Conservation (phyloP, 1,284 basidiomycete species). For the Grifola frondosa region DNA sequence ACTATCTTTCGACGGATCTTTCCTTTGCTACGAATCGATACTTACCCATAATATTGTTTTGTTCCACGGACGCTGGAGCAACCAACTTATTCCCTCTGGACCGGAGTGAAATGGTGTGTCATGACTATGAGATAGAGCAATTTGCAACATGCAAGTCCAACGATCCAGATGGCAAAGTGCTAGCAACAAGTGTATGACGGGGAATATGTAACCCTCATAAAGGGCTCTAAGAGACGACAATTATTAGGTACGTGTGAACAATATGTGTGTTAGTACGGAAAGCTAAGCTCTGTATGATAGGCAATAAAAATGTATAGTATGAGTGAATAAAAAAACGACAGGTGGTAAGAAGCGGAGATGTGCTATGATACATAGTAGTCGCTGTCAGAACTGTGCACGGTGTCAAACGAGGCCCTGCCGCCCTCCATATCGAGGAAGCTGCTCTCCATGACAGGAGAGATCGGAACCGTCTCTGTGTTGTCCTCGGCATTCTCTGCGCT, state of each 20-base stretch:
- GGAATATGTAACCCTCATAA: too few species aligned
- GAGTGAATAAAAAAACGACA: conserved; percentile 5
- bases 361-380: conserved; percentile 26
- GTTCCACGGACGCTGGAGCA: too few species aligned
- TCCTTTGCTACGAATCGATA: background rate
- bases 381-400: conserved; percentile 42
- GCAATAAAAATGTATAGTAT: conserved; percentile 30
- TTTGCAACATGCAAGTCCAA: too few species aligned
- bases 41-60: too few species aligned
- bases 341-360: conserved; percentile 8
- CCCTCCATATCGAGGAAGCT: conserved; percentile 67
- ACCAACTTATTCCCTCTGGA: too few species aligned
- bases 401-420: conserved; percentile 62
- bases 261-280: too few species aligned
- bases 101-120: too few species aligned
- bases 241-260: too few species aligned
- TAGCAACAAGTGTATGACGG: too few species aligned
- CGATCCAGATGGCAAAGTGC: too few species aligned
- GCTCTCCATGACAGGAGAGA: conserved; percentile 31
- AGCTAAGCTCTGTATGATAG: conserved; percentile 17
- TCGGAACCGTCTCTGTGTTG: conserved; percentile 12
- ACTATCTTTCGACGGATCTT: background rate
- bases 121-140: too few species aligned
- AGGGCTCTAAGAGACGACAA: too few species aligned
- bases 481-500: conserved; percentile 34